These are phyloP conservation scores for Fusarium chlamydosporum DNA, from an alignment of 2,329 filamentous ascomycete species.

Conservation along the genomic window DNA sequence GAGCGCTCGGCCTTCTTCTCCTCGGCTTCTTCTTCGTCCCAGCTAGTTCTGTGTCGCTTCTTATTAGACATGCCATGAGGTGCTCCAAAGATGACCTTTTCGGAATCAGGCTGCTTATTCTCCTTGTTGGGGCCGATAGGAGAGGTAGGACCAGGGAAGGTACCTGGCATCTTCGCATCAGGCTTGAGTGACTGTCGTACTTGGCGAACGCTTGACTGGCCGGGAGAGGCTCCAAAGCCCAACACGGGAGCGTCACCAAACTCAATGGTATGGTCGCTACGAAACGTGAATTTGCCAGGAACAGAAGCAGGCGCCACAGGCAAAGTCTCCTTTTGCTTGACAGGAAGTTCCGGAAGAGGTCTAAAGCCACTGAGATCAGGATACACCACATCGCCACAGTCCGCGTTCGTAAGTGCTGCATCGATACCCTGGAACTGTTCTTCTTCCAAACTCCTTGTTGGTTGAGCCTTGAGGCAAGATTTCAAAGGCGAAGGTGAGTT, in stretches of 20 bases:
- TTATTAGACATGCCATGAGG: constrained; percentile 76
- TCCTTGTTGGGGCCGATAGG: constrained; percentile 66
- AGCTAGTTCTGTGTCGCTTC: constrained; percentile 72
- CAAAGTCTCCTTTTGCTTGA: constrained; percentile 40
- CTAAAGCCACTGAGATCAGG: constrained; percentile 66
- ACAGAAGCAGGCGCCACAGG: constrained; percentile 56
- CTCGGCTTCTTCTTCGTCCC: constrained; percentile 69
- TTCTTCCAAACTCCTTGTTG: constrained; percentile 48
- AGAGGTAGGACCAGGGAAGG: constrained; percentile 61
- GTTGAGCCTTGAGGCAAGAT: constrained; percentile 61
- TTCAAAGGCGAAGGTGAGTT: constrained; percentile 71
- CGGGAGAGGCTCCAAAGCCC: constrained; percentile 70
- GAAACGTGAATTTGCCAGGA: constrained; percentile 74
- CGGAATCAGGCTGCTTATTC: constrained; percentile 62
- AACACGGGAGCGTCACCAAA: constrained; percentile 65
- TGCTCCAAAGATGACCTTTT: constrained; percentile 61
- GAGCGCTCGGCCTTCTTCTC: constrained; percentile 64
- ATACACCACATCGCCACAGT: constrained; percentile 61
- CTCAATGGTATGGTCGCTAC: constrained; percentile 74
- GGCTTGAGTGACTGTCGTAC: constrained; percentile 67
- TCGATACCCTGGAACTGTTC: constrained; percentile 53
- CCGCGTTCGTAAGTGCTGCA: constrained; percentile 47
- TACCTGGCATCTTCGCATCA: constrained; percentile 66
- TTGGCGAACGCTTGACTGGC: constrained; percentile 73
- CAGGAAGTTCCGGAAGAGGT: constrained; percentile 50